These are phyloP conservation scores for Colletotrichum viniferum DNA, from an alignment of 2,329 filamentous ascomycete species.

Conservation along the genomic window DNA sequence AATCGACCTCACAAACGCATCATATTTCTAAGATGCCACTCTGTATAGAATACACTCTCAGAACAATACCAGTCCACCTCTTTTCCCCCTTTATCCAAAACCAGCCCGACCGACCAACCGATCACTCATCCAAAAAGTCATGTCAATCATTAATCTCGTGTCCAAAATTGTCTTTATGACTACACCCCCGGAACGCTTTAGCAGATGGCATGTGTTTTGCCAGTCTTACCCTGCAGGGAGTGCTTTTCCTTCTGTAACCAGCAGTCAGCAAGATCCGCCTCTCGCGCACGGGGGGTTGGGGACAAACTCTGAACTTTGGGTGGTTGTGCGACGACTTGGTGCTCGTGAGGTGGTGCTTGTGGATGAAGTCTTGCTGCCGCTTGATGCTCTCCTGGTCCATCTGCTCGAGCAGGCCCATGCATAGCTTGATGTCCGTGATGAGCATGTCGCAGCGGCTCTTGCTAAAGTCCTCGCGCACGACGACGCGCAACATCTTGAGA, in stretches of 20 bases:
- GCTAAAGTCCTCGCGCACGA: slow-evolving; percentile 91
- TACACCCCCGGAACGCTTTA: slow-evolving; percentile 43
- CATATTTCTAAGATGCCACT: background rate
- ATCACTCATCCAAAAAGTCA: background rate
- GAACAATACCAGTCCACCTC: background rate
- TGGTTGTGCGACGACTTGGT: slow-evolving; percentile 59
- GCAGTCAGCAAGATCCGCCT: slow-evolving; percentile 1
- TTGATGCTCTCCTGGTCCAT: slow-evolving; percentile 77
- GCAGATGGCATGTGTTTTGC: slow-evolving; percentile 89
- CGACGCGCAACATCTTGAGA: slow-evolving; percentile 90
- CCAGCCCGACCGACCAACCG: background rate
- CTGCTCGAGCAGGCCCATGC: slow-evolving; percentile 70
- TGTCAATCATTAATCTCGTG: slow-evolving; percentile 8
- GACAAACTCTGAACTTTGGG: slow-evolving; percentile 53
- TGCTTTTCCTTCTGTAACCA: slow-evolving; percentile 72
- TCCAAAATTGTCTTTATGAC: background rate
- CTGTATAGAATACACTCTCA: background rate
- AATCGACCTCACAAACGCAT: background rate
- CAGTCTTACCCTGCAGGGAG: slow-evolving; percentile 85
- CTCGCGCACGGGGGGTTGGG: background rate
- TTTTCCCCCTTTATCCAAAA: rapidly evolving
- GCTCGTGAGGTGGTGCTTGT: slow-evolving; percentile 57
- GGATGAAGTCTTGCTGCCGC: slow-evolving; percentile 70
- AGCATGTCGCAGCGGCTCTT: slow-evolving; percentile 81
- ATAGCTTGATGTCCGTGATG: slow-evolving; percentile 79